Conservation (phyloP, 2,329 filamentous ascomycete species). For the Claviceps purpurea region DNA sequence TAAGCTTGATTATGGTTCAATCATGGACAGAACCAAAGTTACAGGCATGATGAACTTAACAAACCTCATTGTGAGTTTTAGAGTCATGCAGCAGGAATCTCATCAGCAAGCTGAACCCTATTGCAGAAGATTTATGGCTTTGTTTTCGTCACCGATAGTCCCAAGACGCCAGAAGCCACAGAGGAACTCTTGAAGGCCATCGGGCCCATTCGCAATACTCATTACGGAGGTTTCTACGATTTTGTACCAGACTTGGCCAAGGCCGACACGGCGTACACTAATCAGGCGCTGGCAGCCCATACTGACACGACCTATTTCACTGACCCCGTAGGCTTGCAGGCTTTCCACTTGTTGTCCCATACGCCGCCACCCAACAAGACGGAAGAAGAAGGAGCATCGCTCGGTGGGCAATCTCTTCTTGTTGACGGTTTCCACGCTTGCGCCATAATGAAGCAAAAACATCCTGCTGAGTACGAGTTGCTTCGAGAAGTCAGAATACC, state of each 20-base stretch:
- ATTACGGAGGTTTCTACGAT: constrained; percentile 72
- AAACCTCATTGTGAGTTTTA: constrained; percentile 42
- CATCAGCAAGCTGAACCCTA: background rate
- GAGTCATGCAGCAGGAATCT: background rate
- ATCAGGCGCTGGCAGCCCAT: constrained; percentile 67
- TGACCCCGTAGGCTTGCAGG: constrained; percentile 80
- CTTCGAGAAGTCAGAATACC: constrained; percentile 48
- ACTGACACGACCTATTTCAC: constrained; percentile 96
- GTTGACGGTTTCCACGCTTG: constrained; percentile 79
- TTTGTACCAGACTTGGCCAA: constrained; percentile 80
- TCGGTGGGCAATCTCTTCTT: constrained; percentile 66
- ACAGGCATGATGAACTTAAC: constrained; percentile 47
- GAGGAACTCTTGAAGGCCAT: constrained; percentile 66
- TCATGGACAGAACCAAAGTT: constrained; percentile 38
- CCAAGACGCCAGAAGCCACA: constrained; percentile 54
- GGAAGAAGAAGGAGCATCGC: constrained; percentile 16
- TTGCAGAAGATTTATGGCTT: constrained; percentile 56
- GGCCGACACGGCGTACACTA: constrained; percentile 87
- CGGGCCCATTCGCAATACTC: constrained; percentile 75
- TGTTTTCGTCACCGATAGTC: constrained; percentile 60
- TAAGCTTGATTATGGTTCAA: constrained; percentile 42
- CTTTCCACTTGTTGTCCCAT: constrained; percentile 79
- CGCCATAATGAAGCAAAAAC: constrained; percentile 37
- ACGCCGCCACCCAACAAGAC: constrained; percentile 27
- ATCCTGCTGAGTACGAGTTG: constrained; percentile 40